Conservation (phyloP, 768 basidiomycete species). For the Aureoboletus auriporus region DNA sequence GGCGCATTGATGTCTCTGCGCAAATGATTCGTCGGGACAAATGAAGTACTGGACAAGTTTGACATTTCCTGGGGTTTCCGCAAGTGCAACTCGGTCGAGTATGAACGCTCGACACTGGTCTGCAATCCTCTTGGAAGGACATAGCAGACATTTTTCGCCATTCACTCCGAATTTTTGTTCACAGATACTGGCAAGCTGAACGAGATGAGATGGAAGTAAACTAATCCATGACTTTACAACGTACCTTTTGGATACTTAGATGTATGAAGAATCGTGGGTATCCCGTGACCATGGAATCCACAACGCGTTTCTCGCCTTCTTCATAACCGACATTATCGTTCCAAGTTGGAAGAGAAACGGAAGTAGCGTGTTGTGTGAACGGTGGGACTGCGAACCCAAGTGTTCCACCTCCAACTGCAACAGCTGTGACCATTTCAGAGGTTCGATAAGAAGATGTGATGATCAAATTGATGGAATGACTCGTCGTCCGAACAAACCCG, state of each 20-base stretch:
- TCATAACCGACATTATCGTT: constrained; percentile 89
- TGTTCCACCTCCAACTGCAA: constrained; percentile 12
- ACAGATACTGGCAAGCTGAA: constrained; percentile 74
- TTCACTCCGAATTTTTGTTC: constrained; percentile 70
- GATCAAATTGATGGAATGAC: neutral
- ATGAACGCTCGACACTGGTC: constrained; percentile 76
- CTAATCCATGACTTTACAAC: constrained; percentile 14
- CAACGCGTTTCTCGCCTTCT: constrained; percentile 76
- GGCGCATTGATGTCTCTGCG: constrained; percentile 31
- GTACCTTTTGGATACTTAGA: constrained; percentile 75
- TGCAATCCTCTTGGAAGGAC: constrained; percentile 69
- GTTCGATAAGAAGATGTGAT: neutral
- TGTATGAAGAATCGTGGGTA: constrained; percentile 97
- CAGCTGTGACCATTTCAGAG: constrained; percentile 3
- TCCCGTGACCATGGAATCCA: constrained; percentile 78
- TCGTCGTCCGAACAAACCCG: neutral
- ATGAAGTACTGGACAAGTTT: constrained; percentile 70
- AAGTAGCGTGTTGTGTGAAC: constrained; percentile 82
- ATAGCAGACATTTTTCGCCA: constrained; percentile 75
- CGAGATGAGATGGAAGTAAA: neutral
- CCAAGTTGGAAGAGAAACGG: constrained; percentile 94
- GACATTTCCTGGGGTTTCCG: constrained; percentile 42
- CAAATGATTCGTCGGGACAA: constrained; percentile 49
- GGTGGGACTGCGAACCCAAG: constrained; percentile 58
- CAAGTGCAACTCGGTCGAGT: constrained; percentile 41